A percentile compares a stretch with the other conserved stretches of the same genome.
Evolutionary conservation across 208 protist genomes (phyloP).

Genomic region (Trypanosoma grayi): DNA sequence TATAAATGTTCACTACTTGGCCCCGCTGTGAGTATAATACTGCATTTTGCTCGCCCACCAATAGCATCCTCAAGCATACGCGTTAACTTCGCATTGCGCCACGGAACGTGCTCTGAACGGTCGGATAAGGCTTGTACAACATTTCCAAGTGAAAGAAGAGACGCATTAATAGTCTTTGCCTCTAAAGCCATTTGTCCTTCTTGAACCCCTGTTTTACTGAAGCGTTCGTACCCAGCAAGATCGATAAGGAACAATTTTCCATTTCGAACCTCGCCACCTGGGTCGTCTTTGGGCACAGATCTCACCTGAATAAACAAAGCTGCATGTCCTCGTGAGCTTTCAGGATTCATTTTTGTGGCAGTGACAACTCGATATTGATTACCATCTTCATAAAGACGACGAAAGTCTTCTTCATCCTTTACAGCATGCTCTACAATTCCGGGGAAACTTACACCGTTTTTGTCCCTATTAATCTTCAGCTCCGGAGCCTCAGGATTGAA

Average conservation of each 20-base stretch:
- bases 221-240: constrained; percentile 86
- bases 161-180: constrained; percentile 89
- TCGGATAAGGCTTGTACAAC: constrained; percentile 76
- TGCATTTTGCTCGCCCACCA: constrained; percentile 80
- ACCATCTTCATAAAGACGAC: constrained; percentile 77
- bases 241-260: constrained; percentile 88
- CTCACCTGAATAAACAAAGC: constrained; percentile 74
- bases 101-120: constrained; percentile 83
- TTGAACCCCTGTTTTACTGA: constrained; percentile 86
- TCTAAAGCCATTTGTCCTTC: constrained; percentile 74
- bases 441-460: constrained; percentile 70
- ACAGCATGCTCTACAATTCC: constrained; percentile 60
- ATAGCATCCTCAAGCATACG: constrained; percentile 89
- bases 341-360: constrained; percentile 87
- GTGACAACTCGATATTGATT: constrained; percentile 77
- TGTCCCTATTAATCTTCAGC: constrained; percentile 65
- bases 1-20: constrained; percentile 80
- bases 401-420: constrained; percentile 58
- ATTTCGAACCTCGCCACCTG: constrained; percentile 38
- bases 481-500: constrained; percentile 70
- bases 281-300: constrained; percentile 57
- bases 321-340: constrained; percentile 83
- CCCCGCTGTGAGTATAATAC: constrained; percentile 83
- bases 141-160: constrained; percentile 76
- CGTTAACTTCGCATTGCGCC: constrained; percentile 90